Conservation (phyloP, 73 alveolate species). For the Effrenium voratum region DNA sequence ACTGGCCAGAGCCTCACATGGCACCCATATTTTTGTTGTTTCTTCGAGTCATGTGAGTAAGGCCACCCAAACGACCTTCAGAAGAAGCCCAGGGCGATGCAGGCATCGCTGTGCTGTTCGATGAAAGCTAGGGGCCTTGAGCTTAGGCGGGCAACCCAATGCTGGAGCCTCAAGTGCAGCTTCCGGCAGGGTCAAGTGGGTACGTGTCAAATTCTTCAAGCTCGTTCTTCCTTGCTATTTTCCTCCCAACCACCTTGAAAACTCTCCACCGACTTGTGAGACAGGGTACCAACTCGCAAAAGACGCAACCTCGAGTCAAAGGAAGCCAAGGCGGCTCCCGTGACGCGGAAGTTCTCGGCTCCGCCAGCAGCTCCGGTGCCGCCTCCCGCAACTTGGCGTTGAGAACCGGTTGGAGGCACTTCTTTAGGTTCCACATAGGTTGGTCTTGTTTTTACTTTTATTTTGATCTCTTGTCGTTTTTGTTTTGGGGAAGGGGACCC, state of each 20-base stretch:
- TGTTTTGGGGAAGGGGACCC: neutral
- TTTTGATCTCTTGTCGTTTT: neutral
- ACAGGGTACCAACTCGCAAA: neutral
- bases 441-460: neutral
- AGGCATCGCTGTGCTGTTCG: too few species aligned
- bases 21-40: too few species aligned
- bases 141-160: too few species aligned
- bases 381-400: constrained; percentile 43
- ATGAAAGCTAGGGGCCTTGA: too few species aligned
- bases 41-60: too few species aligned
- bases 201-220: too few species aligned
- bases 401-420: neutral
- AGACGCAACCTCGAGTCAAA: neutral
- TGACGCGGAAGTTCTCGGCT: constrained; percentile 87
- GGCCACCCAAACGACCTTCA: too few species aligned
- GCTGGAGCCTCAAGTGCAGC: too few species aligned
- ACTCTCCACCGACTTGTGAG: neutral
- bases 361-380: constrained; percentile 94
- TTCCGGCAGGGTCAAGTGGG: too few species aligned
- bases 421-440: neutral
- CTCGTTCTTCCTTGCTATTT: neutral
- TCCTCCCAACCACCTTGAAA: neutral
- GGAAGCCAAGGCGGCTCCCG: constrained; percentile 34
- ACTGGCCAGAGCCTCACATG: constrained; percentile 37
- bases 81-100: too few species aligned